A percentile compares a stretch with the other conserved stretches of the same genome.
Evolutionary conservation across 441 rosid genomes (phyloP).

Genomic region (Euphorbia corollata): DNA sequence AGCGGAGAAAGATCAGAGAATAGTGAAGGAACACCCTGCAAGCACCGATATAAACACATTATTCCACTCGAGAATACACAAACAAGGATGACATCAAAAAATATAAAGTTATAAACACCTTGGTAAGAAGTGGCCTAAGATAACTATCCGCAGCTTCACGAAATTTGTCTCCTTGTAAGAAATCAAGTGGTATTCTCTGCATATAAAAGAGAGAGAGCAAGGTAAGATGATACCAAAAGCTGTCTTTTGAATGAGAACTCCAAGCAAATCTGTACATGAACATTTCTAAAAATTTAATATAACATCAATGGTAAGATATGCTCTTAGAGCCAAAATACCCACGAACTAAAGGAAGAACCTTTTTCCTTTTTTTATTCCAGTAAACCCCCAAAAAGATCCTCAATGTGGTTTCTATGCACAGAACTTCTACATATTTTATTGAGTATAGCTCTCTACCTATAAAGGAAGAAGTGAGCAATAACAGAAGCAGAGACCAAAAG

Average conservation of each 20-base stretch:
- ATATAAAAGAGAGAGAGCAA: conserved; percentile 12
- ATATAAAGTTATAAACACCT: conserved; percentile 39
- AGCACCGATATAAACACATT: conserved; percentile 22
- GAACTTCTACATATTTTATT: neutral
- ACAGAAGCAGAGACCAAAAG: neutral
- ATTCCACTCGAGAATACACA: conserved; percentile 13
- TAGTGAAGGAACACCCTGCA: conserved; percentile 93
- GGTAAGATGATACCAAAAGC: neutral
- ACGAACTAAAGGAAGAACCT: neutral
- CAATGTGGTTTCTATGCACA: neutral
- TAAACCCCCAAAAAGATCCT: neutral
- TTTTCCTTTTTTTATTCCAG: neutral
- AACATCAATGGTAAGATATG: neutral
- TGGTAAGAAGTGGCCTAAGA: conserved; percentile 75
- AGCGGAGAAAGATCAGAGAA: conserved; percentile 95
- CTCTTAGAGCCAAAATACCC: neutral
- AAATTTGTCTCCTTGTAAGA: conserved; percentile 78
- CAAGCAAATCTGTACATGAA: neutral
- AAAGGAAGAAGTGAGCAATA: neutral
- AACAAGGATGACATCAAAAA: conserved; percentile 1
- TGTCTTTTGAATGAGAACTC: neutral
- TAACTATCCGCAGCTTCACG: conserved; percentile 77
- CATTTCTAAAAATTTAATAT: neutral
- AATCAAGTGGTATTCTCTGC: conserved; percentile 97
- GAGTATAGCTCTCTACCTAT: neutral